These are phyloP conservation scores for Sphaerulina musiva DNA, from an alignment of 2,329 filamentous ascomycete genomes.

Conservation along the genomic window DNA sequence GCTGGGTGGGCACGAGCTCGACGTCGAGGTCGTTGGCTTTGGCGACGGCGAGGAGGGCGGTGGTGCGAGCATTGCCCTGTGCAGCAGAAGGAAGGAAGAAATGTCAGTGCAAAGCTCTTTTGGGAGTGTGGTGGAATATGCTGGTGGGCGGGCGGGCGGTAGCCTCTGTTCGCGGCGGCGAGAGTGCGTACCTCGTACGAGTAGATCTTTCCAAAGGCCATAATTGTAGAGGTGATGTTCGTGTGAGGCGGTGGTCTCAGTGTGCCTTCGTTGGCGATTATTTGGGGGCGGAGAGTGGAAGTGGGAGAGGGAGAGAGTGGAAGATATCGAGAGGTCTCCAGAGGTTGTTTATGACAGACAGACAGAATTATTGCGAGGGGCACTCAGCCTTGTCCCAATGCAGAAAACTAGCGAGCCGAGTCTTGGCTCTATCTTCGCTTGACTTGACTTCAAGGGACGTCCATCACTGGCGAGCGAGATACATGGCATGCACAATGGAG, in stretches of 20 bases:
- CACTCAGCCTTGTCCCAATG: slow-evolving; percentile 5
- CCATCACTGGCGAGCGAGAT: too few species aligned
- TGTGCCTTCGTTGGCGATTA: slow-evolving; percentile 32
- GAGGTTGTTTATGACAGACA: not conserved
- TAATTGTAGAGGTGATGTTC: slow-evolving; percentile 14
- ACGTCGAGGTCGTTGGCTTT: slow-evolving; percentile 96
- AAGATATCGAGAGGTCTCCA: not conserved
- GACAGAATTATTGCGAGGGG: not conserved
- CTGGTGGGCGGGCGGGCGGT: not conserved
- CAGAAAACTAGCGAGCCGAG: too few species aligned
- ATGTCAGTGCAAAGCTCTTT: slow-evolving; percentile 4
- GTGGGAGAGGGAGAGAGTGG: not conserved
- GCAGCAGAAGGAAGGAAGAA: not conserved
- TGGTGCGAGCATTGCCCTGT: slow-evolving; percentile 83
- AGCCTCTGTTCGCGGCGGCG: slow-evolving; percentile 8
- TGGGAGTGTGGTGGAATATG: not conserved
- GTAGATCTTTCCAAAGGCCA: slow-evolving; percentile 90
- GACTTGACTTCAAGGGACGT: too few species aligned
- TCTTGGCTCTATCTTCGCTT: not conserved
- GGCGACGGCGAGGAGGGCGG: slow-evolving; percentile 81
- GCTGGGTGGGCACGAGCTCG: slow-evolving; percentile 69
- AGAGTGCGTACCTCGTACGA: slow-evolving; percentile 61
- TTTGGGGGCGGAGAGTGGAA: slow-evolving; percentile 2
- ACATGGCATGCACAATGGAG: slow-evolving; percentile 24
- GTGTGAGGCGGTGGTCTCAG: slow-evolving; percentile 12